A percentile compares a stretch with the other conserved stretches of the same genome.
Evolutionary conservation across 2,329 filamentous ascomycete genomes (phyloP).

Genomic region (Dactylellina sp.): DNA sequence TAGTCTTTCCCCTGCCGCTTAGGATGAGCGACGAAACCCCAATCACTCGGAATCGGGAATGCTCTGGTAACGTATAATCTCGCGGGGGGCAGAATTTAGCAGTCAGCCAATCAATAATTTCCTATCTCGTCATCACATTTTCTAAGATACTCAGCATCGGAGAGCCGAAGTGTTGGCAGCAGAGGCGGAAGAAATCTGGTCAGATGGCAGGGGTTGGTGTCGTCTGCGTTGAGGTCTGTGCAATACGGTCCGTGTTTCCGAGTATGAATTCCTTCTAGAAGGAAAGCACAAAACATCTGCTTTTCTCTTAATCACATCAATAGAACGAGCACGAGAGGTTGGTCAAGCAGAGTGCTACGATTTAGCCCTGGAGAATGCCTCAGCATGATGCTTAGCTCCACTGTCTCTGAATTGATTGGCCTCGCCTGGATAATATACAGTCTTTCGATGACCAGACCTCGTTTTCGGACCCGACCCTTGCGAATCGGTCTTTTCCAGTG

Average conservation of each 20-base stretch:
- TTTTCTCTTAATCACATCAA: slow-evolving; percentile 47
- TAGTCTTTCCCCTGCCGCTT: slow-evolving; percentile 24
- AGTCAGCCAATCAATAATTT: slow-evolving; percentile 23
- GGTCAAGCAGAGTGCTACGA: slow-evolving; percentile 31
- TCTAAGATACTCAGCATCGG: slow-evolving; percentile 51
- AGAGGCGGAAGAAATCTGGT: slow-evolving; percentile 23
- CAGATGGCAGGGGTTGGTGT: slow-evolving; percentile 36
- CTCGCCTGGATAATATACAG: slow-evolving; percentile 37
- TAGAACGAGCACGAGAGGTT: slow-evolving; percentile 7
- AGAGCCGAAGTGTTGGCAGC: slow-evolving; percentile 48
- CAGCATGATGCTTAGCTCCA: slow-evolving; percentile 30
- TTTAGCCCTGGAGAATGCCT: slow-evolving; percentile 49
- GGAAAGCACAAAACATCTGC: slow-evolving; percentile 39
- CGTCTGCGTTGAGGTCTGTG: slow-evolving; percentile 45
- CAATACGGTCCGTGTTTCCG: slow-evolving; percentile 52
- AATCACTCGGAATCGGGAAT: slow-evolving; percentile 41
- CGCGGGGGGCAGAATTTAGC: slow-evolving; percentile 29
- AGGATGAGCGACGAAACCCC: slow-evolving; percentile 10
- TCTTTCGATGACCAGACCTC: slow-evolving; percentile 32
- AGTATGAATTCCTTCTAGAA: slow-evolving; percentile 48
- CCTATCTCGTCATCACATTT: slow-evolving; percentile 9
- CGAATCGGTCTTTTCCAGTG: slow-evolving; percentile 39
- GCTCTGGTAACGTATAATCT: slow-evolving; percentile 31
- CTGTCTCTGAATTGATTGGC: slow-evolving; percentile 34
- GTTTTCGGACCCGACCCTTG: slow-evolving; percentile 55